phyloP scores from a whole-genome alignment of 2,329 filamentous ascomycete genomes.

The Aspergillus fumigatus region DNA sequence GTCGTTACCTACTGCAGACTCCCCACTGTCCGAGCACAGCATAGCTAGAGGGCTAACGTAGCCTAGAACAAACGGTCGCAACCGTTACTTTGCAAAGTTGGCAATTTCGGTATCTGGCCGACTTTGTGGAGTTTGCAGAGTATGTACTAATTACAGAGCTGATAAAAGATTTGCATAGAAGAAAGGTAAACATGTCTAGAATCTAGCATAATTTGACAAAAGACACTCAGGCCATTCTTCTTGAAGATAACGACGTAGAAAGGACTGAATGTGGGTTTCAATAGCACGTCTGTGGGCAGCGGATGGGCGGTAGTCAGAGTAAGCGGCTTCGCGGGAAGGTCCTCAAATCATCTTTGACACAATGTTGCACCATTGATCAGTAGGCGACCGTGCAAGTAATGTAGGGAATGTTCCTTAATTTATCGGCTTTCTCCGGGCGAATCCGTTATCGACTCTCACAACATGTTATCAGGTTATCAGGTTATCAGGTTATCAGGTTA shows the following conservation, averaged over 20 bases:
- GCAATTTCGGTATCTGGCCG: conserved; percentile 3
- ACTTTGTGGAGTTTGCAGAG: background rate
- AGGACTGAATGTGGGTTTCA: background rate
- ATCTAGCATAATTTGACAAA: background rate
- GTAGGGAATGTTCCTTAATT: background rate
- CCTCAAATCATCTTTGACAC: background rate
- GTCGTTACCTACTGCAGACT: background rate
- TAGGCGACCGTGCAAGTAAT: background rate
- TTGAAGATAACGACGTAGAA: background rate
- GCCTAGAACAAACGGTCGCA: conserved; percentile 8
- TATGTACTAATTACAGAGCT: background rate
- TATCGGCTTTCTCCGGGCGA: background rate
- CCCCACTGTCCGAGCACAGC: background rate
- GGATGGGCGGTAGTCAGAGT: background rate
- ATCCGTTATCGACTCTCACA: background rate
- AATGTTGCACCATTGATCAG: background rate
- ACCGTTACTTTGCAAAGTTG: conserved; percentile 11
- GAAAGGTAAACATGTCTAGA: background rate
- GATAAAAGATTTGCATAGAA: background rate
- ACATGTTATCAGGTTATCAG: background rate
- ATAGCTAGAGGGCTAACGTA: background rate
- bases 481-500: background rate
- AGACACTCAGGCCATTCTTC: background rate
- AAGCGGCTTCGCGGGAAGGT: background rate
- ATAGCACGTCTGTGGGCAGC: background rate